Evolutionary conservation across 305 asterid genomes (phyloP), one percentile per base, ranked within the genome.

Genomic region (Galium porrigens): DNA sequence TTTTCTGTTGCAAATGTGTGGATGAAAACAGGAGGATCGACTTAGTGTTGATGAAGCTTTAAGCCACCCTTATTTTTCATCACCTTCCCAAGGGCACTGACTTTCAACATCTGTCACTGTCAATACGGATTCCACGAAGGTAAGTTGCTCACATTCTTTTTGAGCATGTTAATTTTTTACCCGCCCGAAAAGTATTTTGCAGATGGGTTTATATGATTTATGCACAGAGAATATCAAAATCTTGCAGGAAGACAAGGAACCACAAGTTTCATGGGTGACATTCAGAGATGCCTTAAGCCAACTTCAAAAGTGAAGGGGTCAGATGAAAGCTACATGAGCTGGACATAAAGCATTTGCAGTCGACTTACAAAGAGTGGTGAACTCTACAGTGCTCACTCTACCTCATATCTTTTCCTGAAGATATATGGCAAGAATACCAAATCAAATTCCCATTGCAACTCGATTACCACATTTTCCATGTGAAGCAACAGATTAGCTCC

Each of bases 1-100:
- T 66, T 68, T 25, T 56, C 59, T 64, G 39, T 58, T 65, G 51
- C 58, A 37, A 32, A 30, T 63, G 12, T n/a, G 18, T 48, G 44
- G 53, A 17, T 37, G 33, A 61, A 32, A 33, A 34, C 83, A 91
- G 98, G 96, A 91, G 81, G 91, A 86, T 58, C 84, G 96, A 32
- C 80, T 83, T 49, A 70, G 81, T 62, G 92, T 88, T 63, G 96
- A 88, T 74, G 94, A 91, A 58, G 98, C 96, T 64, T 76, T 91
- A 66, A 74, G 64, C 64, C 98, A 86, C 78, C 98, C 95, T 75
- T 88, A 91, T 73, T 88, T 91, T 76, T 68, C 82, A 32, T 72
- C 60, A 33, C 70, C 72, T 51, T 66, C 77, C 64, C 33, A 20
- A 72, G 73, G 46, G 64, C 62, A 64, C 51, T 44, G 33, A 66